Evolutionary conservation across 441 rosid genomes (phyloP), one percentile per base, ranked within the genome.

Genomic region (Capsella rubella): DNA sequence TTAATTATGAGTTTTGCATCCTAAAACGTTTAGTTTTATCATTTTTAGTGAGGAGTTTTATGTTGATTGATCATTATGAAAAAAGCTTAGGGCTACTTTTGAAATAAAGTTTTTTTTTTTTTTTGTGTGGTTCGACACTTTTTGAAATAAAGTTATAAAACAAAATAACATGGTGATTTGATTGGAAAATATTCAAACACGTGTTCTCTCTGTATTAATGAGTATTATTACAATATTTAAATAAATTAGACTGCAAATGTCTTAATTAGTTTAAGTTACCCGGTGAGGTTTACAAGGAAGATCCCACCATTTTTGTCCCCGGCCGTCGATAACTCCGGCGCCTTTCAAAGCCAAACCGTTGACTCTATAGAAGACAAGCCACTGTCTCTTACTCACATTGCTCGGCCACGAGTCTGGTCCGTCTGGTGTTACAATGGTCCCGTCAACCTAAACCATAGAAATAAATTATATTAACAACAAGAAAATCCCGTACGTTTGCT

Each of bases 221-320:
- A 27, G 31, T 27, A 27, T 27, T 27, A 27, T 27, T 5, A 51
- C 1, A 27, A 12, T 28, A 53, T 28, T 28, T n/a, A 5, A 45
- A 14, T 6, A 14, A 14, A n/a, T 45, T 14, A 45, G 37, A 6
- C n/a, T 53, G 32, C 43, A 64, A 21, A 56, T 39, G 16, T 43
- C 3, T 15, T 15, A 10, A 37, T 25, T 25, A 45, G 70, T 28
- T 25, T 9, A 9, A 16, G 3, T 51, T 80, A 91, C 98, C 87
- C 84, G 87, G 90, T 95, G 99, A 40, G 97, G 95, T 82, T 95
- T 95, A 77, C 99, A 95, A 53, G 98, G 98, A 64, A 95, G 98
- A 79, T 95, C 88, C 99, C 99, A 95, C 99, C 99, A 95, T 82
- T 92, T 91, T 65, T 89, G 81, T 71, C 99, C 99, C 79, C 90